Evolutionary conservation across 306 rosid species (phyloP).

Genomic region (Dryas alaskensis): DNA sequence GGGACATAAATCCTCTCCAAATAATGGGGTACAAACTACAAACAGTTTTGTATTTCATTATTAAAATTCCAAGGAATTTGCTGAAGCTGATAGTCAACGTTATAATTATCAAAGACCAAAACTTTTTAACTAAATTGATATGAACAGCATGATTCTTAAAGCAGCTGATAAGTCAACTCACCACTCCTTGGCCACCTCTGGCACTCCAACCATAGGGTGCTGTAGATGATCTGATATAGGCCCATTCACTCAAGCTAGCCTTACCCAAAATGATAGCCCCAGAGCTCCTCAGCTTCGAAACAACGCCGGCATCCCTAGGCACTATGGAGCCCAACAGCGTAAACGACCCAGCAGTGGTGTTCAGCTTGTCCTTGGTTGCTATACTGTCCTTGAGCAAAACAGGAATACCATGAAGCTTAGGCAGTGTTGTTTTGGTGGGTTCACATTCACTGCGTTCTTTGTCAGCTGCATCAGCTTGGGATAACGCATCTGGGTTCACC

Average conservation of each 20-base stretch:
- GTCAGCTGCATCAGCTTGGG: slow-evolving; percentile 52
- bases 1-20: not conserved
- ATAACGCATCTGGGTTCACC: slow-evolving; percentile 57
- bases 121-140: not conserved
- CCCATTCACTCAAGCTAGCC: slow-evolving; percentile 63
- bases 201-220: slow-evolving; percentile 56
- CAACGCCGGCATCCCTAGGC: slow-evolving; percentile 66
- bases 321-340: slow-evolving; percentile 59
- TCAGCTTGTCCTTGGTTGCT: slow-evolving; percentile 63
- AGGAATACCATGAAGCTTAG: slow-evolving; percentile 61
- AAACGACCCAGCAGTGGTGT: slow-evolving; percentile 64
- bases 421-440: not conserved
- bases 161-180: slow-evolving; percentile 21
- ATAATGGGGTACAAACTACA: not conserved
- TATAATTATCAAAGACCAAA: not conserved
- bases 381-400: slow-evolving; percentile 61
- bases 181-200: slow-evolving; percentile 60
- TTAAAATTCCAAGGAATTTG: not conserved
- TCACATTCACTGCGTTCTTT: slow-evolving; percentile 25
- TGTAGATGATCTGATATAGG: slow-evolving; percentile 14
- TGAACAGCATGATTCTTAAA: not conserved
- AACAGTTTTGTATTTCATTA: not conserved
- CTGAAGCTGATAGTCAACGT: not conserved
- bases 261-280: slow-evolving; percentile 75
- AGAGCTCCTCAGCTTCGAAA: slow-evolving; percentile 49